Evolutionary conservation across 495 filamentous ascomycete species (phyloP), one percentile per base, ranked within the genome.

Genomic region (Penicillium angulare): DNA sequence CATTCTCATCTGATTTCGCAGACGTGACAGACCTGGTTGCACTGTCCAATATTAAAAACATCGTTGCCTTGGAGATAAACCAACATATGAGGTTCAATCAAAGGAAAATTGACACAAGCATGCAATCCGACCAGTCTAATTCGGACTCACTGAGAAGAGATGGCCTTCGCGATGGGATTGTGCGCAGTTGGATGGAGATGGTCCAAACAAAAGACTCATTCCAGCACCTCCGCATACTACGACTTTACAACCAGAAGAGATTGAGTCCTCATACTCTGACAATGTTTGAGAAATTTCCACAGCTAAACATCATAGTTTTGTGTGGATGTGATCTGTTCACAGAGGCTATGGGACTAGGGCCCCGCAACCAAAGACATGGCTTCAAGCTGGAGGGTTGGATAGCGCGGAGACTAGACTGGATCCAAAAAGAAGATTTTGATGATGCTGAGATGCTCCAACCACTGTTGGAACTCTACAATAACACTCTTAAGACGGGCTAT

Each of bases 181-280:
- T 77, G 7, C 64, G 65, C 36, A 59, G 63, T 10, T 77, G 74
- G 74, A 41, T 64, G 18, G 72, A 77, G 20, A 44, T 63, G 48
- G 63, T 56, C 8, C 33, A 64, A 34, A 41, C 49, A 5, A 47
- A 57, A 13, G 51, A 50, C 5, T 61, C 65, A 2, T 63, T 75
- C 15, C 53, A 61, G 34, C 63, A 73, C 39, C 55, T 77, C 1
- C 66, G 68, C 3, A 48, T 72, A n/a, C 38, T 77, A 49, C 53
- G 61, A 17, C 27, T 77, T 22, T 47, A 50, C 24, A 27, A 63
- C 12, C 72, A 75, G 31, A 34, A 31, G 2, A 36, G 52, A 0
- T 13, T 77, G 6, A 68, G 64, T 2, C 22, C 23, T 16, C 36
- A 55, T 6, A 31, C 50, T 3, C 47, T 75, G 17, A 47, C 36